Percentiles rank a stretch among this genome's conserved stretches.
These are phyloP conservation scores for Zygoascus ofunaensis DNA, from an alignment of 805 yeast genomes.

Conservation along the genomic window DNA sequence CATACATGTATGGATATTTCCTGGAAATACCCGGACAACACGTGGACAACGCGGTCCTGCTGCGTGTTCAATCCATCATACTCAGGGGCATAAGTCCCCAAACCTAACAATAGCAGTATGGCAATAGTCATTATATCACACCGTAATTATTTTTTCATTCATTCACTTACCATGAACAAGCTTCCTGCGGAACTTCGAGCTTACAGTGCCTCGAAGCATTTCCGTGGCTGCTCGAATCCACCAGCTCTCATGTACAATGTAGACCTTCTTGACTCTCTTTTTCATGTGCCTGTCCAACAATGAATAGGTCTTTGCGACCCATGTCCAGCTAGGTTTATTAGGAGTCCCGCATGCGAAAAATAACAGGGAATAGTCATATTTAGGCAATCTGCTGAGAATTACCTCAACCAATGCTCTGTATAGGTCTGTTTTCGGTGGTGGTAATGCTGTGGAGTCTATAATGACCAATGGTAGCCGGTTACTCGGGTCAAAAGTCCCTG, in stretches of 20 bases:
- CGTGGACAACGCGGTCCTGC: no score
- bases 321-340: conserved; percentile 51
- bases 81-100: no score
- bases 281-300: conserved; percentile 49
- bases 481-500: conserved; percentile 57
- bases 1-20: no score
- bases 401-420: conserved; percentile 47
- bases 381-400: conserved; percentile 50
- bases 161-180: conserved; percentile 31
- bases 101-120: no score
- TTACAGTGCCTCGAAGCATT: conserved; percentile 53
- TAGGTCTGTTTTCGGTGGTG: conserved; percentile 42
- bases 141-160: no score
- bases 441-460: conserved; percentile 75
- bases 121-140: no score
- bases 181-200: conserved; percentile 37
- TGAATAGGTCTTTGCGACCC: conserved; percentile 54
- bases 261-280: conserved; percentile 49
- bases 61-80: no score
- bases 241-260: conserved; percentile 88
- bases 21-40: no score
- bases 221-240: conserved; percentile 70
- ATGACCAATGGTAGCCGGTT: conserved; percentile 66
- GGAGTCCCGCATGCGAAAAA: conserved; percentile 79
- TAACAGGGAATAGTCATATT: conserved; percentile 52